Percentiles rank a stretch among this genome's conserved stretches.
These are phyloP conservation scores for Leccinum barrowsii DNA, from an alignment of 768 basidiomycete species.

Conservation along the genomic window DNA sequence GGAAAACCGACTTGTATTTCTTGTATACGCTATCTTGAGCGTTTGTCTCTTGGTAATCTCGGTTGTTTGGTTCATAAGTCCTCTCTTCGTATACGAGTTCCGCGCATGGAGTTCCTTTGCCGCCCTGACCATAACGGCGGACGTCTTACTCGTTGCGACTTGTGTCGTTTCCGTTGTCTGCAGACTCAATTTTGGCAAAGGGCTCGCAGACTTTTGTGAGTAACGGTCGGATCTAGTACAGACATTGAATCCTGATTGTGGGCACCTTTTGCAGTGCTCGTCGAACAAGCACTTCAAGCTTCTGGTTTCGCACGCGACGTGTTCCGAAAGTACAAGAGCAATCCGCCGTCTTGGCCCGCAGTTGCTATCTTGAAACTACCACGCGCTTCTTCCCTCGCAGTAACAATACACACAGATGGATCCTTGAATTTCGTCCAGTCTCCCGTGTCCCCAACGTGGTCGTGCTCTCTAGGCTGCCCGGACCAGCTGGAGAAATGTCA, in stretches of 20 bases:
- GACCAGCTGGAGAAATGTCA: slow-evolving; percentile 2
- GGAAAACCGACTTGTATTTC: slow-evolving; percentile 40
- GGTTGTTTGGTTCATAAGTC: slow-evolving; percentile 41
- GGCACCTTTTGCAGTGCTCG: slow-evolving; percentile 5
- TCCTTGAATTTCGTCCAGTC: slow-evolving; percentile 3
- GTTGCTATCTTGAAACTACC: neutral
- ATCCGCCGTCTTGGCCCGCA: neutral
- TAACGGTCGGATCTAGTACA: neutral
- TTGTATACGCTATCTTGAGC: slow-evolving; percentile 38
- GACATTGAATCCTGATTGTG: neutral
- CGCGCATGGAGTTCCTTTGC: slow-evolving; percentile 41
- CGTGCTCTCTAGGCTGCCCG: neutral
- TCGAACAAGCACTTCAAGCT: slow-evolving; percentile 13
- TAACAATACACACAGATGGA: neutral
- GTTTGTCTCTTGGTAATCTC: slow-evolving; percentile 37
- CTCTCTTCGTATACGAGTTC: slow-evolving; percentile 35
- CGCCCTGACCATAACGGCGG: slow-evolving; percentile 39
- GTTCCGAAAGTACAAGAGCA: slow-evolving; percentile 3
- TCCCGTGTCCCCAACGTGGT: slow-evolving; percentile 2
- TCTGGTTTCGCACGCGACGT: slow-evolving; percentile 18
- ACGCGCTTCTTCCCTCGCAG: neutral
- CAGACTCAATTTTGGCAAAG: slow-evolving; percentile 52
- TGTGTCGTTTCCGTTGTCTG: slow-evolving; percentile 46
- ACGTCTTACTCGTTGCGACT: slow-evolving; percentile 39
- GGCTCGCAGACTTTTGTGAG: slow-evolving; percentile 51